Evolutionary conservation across 805 yeast species (phyloP).

Genomic region (Metschnikowia rubicola): DNA sequence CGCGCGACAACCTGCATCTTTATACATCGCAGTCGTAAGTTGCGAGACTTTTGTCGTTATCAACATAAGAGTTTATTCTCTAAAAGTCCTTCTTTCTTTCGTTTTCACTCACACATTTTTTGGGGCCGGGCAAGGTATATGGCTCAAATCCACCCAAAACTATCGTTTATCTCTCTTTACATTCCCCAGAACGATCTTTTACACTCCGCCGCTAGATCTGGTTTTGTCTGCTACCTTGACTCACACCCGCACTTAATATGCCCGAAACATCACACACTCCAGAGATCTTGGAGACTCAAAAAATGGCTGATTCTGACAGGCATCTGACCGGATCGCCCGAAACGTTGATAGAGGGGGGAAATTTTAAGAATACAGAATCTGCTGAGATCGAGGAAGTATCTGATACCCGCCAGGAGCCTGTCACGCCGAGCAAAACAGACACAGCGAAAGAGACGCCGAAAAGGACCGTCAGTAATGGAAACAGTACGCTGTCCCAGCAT

Average conservation of each 20-base stretch:
- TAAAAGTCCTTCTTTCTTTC: no score
- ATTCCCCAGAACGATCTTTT: no score
- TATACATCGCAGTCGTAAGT: no score
- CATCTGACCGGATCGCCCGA: constrained; percentile 1
- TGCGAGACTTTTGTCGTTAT: no score
- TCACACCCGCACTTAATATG: background rate
- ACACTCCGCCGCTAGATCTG: no score
- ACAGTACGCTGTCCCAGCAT: background rate
- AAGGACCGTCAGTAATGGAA: background rate
- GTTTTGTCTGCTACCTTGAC: background rate
- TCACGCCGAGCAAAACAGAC: background rate
- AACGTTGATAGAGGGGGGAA: background rate
- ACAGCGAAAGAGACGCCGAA: background rate
- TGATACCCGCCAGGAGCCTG: background rate
- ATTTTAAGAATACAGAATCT: background rate
- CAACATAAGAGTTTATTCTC: no score
- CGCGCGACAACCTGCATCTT: no score
- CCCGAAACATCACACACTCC: background rate
- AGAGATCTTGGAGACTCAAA: background rate
- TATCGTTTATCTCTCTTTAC: no score
- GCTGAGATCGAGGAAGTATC: background rate
- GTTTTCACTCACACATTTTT: no score
- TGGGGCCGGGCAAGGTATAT: no score
- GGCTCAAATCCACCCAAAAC: no score
- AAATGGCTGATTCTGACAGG: background rate